Evolutionary conservation across 208 protist genomes (phyloP).

Genomic region (Crithidia bombi): DNA sequence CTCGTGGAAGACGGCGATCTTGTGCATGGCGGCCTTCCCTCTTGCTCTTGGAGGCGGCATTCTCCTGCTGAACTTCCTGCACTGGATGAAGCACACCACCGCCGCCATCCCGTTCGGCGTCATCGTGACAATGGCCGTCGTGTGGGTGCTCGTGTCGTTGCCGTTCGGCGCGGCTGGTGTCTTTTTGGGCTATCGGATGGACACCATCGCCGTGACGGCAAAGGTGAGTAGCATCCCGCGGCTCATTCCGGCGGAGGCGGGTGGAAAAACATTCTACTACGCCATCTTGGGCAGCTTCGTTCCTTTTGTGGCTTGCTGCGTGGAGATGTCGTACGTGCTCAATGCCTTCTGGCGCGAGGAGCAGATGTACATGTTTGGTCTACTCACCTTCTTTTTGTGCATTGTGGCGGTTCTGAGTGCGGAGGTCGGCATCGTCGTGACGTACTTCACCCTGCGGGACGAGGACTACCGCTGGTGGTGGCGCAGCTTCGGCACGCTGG

Average conservation of each 20-base stretch:
- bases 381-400: slow-evolving; percentile 93
- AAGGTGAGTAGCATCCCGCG: slow-evolving; percentile 95
- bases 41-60: slow-evolving; percentile 41
- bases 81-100: slow-evolving; percentile 59
- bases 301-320: slow-evolving; percentile 97
- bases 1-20: slow-evolving; percentile 86
- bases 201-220: slow-evolving; percentile 63
- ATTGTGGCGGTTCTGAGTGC: slow-evolving; percentile 94
- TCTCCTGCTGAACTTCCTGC: slow-evolving; percentile 70
- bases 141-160: slow-evolving; percentile 93
- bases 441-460: slow-evolving; percentile 95
- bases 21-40: slow-evolving; percentile 50
- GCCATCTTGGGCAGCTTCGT: slow-evolving; percentile 75
- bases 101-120: slow-evolving; percentile 71
- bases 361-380: slow-evolving; percentile 96
- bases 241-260: slow-evolving; percentile 84
- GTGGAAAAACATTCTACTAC: slow-evolving; percentile 39
- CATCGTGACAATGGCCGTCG: slow-evolving; percentile 45
- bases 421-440: slow-evolving; percentile 97
- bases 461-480: slow-evolving; percentile 99
- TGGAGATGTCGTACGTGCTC: slow-evolving; percentile 97
- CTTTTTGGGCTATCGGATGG: slow-evolving; percentile 90
- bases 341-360: slow-evolving; percentile 91
- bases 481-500: slow-evolving; percentile 90
- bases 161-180: slow-evolving; percentile 93